Percentiles rank a stretch among this genome's conserved stretches.
Evolutionary conservation across 345 rosid genomes (phyloP).

Genomic region (Eucalyptus coolabah): DNA sequence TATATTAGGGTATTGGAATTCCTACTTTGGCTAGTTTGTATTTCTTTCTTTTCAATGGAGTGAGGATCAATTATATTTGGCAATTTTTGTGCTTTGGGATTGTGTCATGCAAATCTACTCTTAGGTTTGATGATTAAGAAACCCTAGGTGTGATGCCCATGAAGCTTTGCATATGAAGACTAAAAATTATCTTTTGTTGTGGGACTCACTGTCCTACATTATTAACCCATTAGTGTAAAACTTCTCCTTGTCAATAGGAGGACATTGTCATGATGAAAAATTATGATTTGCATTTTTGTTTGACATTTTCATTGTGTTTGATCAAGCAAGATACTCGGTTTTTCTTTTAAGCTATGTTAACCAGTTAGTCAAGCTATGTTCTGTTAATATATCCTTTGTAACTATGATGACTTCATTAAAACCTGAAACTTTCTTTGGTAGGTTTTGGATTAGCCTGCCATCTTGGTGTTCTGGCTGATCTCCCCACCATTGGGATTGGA

Average conservation of each 20-base stretch:
- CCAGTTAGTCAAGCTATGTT: background rate
- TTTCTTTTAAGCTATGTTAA: background rate
- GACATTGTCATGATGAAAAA: background rate
- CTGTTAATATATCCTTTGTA: background rate
- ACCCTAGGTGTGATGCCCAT: background rate
- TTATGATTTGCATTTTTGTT: background rate
- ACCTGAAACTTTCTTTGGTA: constrained; percentile 1
- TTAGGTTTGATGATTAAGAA: background rate
- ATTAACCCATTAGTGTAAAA: background rate
- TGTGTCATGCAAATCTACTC: background rate
- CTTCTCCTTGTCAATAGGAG: background rate
- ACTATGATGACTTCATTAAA: background rate
- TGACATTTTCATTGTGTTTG: background rate
- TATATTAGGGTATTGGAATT: background rate
- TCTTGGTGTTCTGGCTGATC: constrained; percentile 66
- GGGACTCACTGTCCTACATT: background rate
- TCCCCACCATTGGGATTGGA: constrained; percentile 78
- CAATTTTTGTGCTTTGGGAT: background rate
- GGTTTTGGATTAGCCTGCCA: constrained; percentile 95
- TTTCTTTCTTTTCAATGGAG: background rate
- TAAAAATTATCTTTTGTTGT: background rate
- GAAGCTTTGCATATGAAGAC: background rate
- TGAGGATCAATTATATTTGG: background rate
- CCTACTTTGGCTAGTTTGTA: background rate
- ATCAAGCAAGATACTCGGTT: background rate